Evolutionary conservation across 176 grass and related monocot species (phyloP).

Genomic region (Zea mays): DNA sequence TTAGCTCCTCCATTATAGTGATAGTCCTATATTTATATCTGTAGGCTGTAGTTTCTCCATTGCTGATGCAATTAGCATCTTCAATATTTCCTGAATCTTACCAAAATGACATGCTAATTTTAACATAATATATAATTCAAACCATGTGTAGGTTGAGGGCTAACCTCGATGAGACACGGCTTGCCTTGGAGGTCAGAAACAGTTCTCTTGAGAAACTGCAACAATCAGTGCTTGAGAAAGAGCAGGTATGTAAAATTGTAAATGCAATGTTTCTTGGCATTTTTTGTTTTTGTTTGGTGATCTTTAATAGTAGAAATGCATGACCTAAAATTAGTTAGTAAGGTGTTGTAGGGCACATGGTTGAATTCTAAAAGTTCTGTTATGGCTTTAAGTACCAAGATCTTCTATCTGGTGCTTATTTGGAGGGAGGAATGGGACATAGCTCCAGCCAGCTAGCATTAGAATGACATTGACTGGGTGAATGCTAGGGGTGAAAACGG

Average conservation of each 20-base stretch:
- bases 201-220: constrained; percentile 79
- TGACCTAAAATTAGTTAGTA: not conserved
- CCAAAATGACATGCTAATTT: constrained; percentile 25
- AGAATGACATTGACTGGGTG: constrained; percentile 6
- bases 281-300: constrained; percentile 39
- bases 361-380: constrained; percentile 23
- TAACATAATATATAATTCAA: constrained; percentile 32
- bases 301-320: constrained; percentile 21
- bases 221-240: constrained; percentile 87
- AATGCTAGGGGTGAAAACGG: too few species aligned
- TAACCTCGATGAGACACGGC: constrained; percentile 78
- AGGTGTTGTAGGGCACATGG: constrained; percentile 15
- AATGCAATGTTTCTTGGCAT: constrained; percentile 22
- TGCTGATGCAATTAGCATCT: constrained; percentile 9
- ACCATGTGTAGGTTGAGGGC: constrained; percentile 69
- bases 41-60: not conserved
- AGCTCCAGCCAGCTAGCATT: not conserved
- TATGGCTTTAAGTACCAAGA: constrained; percentile 25
- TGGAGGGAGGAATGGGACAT: not conserved
- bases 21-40: constrained; percentile 8
- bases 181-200: constrained; percentile 76
- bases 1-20: constrained; percentile 1
- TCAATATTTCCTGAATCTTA: not conserved
- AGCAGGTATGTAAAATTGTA: constrained; percentile 57
- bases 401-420: constrained; percentile 26